Evolutionary conservation across 2,329 filamentous ascomycete genomes (phyloP), one percentile per base, ranked within the genome.

Genomic region (Ascochyta viciae-villosae): DNA sequence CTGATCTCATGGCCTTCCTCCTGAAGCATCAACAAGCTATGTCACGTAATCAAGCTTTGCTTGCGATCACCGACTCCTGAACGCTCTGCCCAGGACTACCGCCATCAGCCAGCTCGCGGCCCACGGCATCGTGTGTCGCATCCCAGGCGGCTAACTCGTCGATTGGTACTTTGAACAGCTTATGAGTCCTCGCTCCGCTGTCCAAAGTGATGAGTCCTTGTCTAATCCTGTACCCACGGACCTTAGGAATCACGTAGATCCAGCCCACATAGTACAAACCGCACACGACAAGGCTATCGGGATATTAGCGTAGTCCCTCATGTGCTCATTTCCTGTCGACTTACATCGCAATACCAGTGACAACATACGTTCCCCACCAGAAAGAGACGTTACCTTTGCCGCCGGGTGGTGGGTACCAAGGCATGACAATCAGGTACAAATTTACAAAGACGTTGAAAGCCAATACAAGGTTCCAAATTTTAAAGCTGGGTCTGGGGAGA

Each of bases 381-480:
- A 91, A 91, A 53, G 83, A 87, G 1, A 91, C 88, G 54, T 87
- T 83, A 0, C 87, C 88, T 0, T 82, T 85, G 31, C 88, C 88
- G 0, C 76, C 81, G 1, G 78, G 76, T 0, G 88, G 88, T 2
- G 88, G 88, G 60, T 86, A 88, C 88, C 88, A 91, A 0, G 88
- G 88, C 80, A 89, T 89, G 4, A 86, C 79, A 1, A 90, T 72
- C 41, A 89, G 74, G 55, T 86, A 90, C 0, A 87, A 52, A 47
- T 89, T 83, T 0, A 86, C 75, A 0, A 85, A 68, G 41, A 88
- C 81, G 44, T 82, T 85, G 72, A 91, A 89, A 7, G 82, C 64
- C 1, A 90, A 72, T 0, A 82, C 78, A 0, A 81, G 48, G 54
- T 86, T 70, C 87, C 87, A 90, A 0, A 85, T 82, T 6, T 75